Percentiles rank a stretch among this genome's conserved stretches.
Evolutionary conservation across 176 grass and related monocot genomes (phyloP).

Genomic region (Stipa capillata): DNA sequence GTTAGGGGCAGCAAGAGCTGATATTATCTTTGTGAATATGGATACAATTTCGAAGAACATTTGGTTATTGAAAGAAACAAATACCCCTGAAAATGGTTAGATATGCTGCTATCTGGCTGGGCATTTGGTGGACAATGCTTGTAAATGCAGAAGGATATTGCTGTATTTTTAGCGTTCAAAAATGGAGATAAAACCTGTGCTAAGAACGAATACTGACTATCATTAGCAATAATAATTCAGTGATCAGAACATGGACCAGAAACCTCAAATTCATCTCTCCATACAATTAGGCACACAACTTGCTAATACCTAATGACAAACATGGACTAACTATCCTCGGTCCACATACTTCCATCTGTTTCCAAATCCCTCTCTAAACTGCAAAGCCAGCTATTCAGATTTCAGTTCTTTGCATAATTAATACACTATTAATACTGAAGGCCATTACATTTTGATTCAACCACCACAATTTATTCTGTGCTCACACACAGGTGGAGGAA

Average conservation of each 20-base stretch:
- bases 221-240: background rate
- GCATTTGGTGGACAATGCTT: background rate
- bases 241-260: background rate
- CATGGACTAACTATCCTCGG: background rate
- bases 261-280: background rate
- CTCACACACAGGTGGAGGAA: background rate
- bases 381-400: background rate
- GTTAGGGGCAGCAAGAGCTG: background rate
- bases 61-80: background rate
- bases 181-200: background rate
- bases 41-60: background rate
- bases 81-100: background rate
- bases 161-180: background rate
- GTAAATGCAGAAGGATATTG: background rate
- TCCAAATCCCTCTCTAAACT: background rate
- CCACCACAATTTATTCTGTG: background rate
- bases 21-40: background rate
- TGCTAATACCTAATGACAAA: background rate
- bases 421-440: background rate
- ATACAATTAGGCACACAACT: background rate
- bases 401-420: background rate
- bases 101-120: background rate
- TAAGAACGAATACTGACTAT: background rate
- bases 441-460: constrained; percentile 1
- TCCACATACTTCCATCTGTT: background rate